A percentile compares a stretch with the other conserved stretches of the same genome.
Conservation (phyloP, 305 asterid genomes). For the Ajuga reptans region DNA sequence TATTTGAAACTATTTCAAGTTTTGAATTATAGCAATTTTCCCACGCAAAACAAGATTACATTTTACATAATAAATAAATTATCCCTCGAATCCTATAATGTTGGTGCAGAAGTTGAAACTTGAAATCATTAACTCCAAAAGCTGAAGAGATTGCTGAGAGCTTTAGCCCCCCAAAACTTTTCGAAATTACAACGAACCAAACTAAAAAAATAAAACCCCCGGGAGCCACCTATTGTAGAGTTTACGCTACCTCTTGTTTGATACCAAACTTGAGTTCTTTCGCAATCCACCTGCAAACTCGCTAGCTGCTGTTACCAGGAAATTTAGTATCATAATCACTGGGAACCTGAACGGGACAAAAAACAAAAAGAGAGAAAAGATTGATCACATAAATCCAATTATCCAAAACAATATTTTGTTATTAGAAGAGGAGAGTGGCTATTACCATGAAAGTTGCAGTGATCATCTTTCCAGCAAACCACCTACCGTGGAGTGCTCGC, state of each 20-base stretch:
- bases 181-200: constrained; percentile 7
- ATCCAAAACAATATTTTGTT: background rate
- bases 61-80: background rate
- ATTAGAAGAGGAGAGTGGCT: background rate
- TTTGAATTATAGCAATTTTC: background rate
- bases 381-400: background rate
- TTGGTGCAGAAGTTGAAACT: background rate
- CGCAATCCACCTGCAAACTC: background rate
- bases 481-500: constrained; percentile 64
- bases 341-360: constrained; percentile 36
- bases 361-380: background rate
- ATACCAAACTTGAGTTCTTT: background rate
- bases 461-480: constrained; percentile 83
- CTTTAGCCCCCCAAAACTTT: background rate
- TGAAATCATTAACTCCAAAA: background rate
- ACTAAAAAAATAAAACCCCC: constrained; percentile 7
- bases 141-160: background rate
- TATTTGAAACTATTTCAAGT: background rate
- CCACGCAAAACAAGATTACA: background rate
- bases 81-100: background rate
- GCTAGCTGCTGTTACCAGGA: constrained; percentile 42
- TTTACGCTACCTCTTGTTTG: background rate
- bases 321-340: constrained; percentile 46
- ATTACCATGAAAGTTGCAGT: constrained; percentile 64
- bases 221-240: background rate